Evolutionary conservation across 495 filamentous ascomycete species (phyloP).

Genomic region (Neurospora sp.): DNA sequence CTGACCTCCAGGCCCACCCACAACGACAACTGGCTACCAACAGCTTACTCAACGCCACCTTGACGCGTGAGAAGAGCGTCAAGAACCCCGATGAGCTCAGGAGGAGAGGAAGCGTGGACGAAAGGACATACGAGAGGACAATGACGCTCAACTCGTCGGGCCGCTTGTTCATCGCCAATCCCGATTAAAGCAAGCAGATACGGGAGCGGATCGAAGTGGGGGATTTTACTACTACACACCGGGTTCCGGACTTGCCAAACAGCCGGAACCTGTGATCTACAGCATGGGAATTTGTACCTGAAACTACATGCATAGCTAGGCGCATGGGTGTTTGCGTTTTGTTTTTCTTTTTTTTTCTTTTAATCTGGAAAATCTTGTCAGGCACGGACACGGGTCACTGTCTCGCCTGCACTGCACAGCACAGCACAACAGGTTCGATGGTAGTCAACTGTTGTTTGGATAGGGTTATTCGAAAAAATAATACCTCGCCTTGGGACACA

Average conservation of each 20-base stretch:
- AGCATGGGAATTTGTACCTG: not conserved
- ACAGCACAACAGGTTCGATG: not conserved
- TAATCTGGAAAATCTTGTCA: not conserved
- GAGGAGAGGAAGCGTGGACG: slow-evolving; percentile 87
- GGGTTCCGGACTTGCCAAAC: not conserved
- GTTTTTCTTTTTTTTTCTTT: not conserved
- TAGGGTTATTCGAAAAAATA: not conserved
- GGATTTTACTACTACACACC: not conserved
- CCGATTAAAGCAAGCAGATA: slow-evolving; percentile 46
- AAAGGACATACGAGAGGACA: slow-evolving; percentile 82
- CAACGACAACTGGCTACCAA: slow-evolving; percentile 38
- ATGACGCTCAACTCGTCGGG: slow-evolving; percentile 64
- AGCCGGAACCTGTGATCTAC: not conserved
- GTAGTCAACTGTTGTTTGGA: not conserved
- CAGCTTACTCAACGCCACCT: slow-evolving; percentile 39
- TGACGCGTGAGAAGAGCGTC: slow-evolving; percentile 53
- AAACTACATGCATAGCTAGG: not conserved
- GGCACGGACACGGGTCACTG: not conserved
- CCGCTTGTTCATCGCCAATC: slow-evolving; percentile 89
- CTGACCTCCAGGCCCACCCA: slow-evolving; percentile 28
- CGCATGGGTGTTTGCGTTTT: not conserved
- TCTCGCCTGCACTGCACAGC: not conserved
- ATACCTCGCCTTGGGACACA: not conserved
- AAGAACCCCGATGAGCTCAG: slow-evolving; percentile 66
- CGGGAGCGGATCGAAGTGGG: not conserved